phyloP scores from a whole-genome alignment of 2,329 filamentous ascomycete genomes.

The Corynespora cassiicola region DNA sequence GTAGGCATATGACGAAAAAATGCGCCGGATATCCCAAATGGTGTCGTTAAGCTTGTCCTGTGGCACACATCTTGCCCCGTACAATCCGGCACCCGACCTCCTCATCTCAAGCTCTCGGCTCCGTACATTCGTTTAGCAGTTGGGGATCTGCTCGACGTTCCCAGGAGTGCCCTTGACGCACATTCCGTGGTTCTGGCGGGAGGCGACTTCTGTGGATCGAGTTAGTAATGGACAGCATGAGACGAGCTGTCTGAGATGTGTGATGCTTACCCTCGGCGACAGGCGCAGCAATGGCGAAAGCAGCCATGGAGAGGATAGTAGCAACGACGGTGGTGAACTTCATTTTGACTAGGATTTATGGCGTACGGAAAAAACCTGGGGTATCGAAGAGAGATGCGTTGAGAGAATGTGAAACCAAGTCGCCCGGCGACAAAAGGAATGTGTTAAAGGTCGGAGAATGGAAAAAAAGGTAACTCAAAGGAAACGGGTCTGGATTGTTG shows the following conservation, averaged over 20 bases:
- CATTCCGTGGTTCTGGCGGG: slow-evolving; percentile 45
- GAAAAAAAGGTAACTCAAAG: slow-evolving; percentile 17
- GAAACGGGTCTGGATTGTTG: slow-evolving; percentile 17
- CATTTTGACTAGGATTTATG: slow-evolving; percentile 30
- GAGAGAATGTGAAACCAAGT: slow-evolving; percentile 31
- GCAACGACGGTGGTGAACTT: slow-evolving; percentile 42
- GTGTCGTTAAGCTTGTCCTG: too few relatives aligned
- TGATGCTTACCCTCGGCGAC: slow-evolving; percentile 29
- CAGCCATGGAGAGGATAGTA: slow-evolving; percentile 42
- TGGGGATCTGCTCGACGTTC: slow-evolving; percentile 25
- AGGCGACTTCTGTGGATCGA: slow-evolving; percentile 24
- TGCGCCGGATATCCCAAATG: too few relatives aligned
- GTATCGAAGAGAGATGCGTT: slow-evolving; percentile 9
- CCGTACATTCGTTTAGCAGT: slow-evolving; percentile 25
- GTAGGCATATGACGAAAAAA: too few relatives aligned
- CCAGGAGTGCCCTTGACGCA: slow-evolving; percentile 34
- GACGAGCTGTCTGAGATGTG: background rate
- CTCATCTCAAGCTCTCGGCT: background rate
- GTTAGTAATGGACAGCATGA: slow-evolving; percentile 12
- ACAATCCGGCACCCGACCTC: background rate
- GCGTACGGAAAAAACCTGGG: slow-evolving; percentile 6
- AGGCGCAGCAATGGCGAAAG: slow-evolving; percentile 38
- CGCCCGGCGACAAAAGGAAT: slow-evolving; percentile 42
- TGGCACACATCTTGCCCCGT: slow-evolving; percentile 4
- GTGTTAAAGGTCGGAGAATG: slow-evolving; percentile 20